Evolutionary conservation across 495 filamentous ascomycete species (phyloP), one percentile per base, ranked within the genome.

Genomic region (Penicillium argentinense): DNA sequence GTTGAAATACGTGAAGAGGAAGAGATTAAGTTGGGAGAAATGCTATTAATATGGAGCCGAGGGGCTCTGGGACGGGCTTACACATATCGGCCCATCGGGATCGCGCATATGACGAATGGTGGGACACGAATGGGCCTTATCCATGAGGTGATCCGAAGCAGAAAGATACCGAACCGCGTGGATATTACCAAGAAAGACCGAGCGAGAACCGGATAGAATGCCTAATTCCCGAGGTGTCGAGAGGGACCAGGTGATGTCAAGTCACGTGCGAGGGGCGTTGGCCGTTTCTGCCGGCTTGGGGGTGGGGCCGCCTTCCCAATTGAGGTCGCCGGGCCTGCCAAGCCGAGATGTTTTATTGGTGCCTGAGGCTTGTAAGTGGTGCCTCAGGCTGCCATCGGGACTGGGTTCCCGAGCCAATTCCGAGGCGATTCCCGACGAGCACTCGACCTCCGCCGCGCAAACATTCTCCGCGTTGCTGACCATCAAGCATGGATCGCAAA

Each of bases 161-260:
- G 66, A 69, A 69, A 60, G 67, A 72, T 71, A 69, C 69, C 67
- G 69, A 72, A 71, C 54, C 62, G 45, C 51, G 55, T 69, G 57
- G 67, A 69, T n/a, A n/a, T 71, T 61, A 56, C 46, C 49, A 61
- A 68, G 57, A 69, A 66, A 63, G 68, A 70, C 64, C 64, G 64
- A 57, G 54, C 67, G 62, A 66, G 66, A 68, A 57, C 52, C n/a
- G n/a, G n/a, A n/a, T n/a, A n/a, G n/a, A n/a, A n/a, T n/a, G n/a
- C n/a, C n/a, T n/a, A n/a, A n/a, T n/a, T n/a, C n/a, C n/a, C n/a
- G n/a, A n/a, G n/a, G n/a, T n/a, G n/a, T n/a, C n/a, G n/a, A n/a
- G n/a, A n/a, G n/a, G n/a, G n/a, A n/a, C n/a, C n/a, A n/a, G n/a
- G 29, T 33, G 29, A 33, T 16, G 29, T 33, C 12, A 33, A 6